phyloP scores from a whole-genome alignment of 257 asterid genomes.

The Cynanchum wilfordii region DNA sequence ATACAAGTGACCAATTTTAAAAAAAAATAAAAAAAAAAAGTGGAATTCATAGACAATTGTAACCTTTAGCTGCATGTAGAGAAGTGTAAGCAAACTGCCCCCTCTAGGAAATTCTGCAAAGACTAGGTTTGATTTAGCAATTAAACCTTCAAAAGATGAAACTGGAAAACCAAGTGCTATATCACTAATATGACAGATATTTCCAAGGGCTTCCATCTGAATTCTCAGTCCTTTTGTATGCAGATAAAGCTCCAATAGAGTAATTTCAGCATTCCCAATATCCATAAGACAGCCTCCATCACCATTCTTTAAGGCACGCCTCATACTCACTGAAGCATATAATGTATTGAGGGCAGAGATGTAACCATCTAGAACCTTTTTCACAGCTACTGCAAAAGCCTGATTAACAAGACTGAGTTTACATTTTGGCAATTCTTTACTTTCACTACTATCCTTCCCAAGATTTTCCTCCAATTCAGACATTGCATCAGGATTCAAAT shows the following conservation, averaged over 20 bases:
- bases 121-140: constrained; percentile 46
- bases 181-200: constrained; percentile 66
- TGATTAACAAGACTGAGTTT: constrained; percentile 66
- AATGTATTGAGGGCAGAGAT: constrained; percentile 71
- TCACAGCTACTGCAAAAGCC: constrained; percentile 87
- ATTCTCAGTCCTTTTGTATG: constrained; percentile 70
- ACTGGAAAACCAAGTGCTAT: constrained; percentile 47
- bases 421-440: constrained; percentile 17
- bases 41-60: constrained; percentile 12
- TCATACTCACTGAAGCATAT: constrained; percentile 63
- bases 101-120: constrained; percentile 65
- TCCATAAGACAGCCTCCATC: constrained; percentile 70
- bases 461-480: constrained; percentile 27
- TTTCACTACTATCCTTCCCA: constrained; percentile 26
- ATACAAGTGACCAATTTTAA: neutral
- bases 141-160: constrained; percentile 50
- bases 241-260: constrained; percentile 79
- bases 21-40: neutral
- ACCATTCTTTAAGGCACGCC: constrained; percentile 46
- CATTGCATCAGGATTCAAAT: constrained; percentile 34
- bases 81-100: constrained; percentile 72
- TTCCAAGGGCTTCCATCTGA: constrained; percentile 90
- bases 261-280: constrained; percentile 67
- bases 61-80: constrained; percentile 86
- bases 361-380: constrained; percentile 71